These are phyloP conservation scores for Cyberlindnera lachancei DNA, from an alignment of 805 yeast genomes.

Conservation along the genomic window DNA sequence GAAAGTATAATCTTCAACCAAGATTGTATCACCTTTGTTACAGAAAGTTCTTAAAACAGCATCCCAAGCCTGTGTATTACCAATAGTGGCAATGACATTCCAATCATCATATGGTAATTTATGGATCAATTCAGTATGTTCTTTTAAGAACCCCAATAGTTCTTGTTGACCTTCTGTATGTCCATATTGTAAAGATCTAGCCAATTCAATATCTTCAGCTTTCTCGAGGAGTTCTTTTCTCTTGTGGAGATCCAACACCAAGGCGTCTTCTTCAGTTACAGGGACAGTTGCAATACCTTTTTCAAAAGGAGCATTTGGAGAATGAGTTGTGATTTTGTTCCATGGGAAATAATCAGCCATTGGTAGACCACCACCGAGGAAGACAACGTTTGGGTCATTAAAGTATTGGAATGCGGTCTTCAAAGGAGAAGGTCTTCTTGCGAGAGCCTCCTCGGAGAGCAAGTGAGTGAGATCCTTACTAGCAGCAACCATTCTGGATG, in stretches of 20 bases:
- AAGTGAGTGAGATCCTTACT: slow-evolving; percentile 72
- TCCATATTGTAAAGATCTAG: slow-evolving; percentile 91
- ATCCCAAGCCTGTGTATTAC: slow-evolving; percentile 91
- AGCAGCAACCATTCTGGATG: slow-evolving; percentile 17
- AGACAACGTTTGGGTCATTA: slow-evolving; percentile 67
- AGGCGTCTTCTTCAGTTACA: slow-evolving; percentile 28
- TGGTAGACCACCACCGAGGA: slow-evolving; percentile 95
- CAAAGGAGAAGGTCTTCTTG: slow-evolving; percentile 72
- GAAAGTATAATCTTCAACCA: slow-evolving; percentile 78
- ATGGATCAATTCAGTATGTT: slow-evolving; percentile 58
- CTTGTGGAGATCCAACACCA: slow-evolving; percentile 31
- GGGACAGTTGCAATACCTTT: slow-evolving; percentile 69
- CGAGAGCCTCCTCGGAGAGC: slow-evolving; percentile 68
- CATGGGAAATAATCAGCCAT: slow-evolving; percentile 88
- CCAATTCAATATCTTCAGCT: slow-evolving; percentile 60
- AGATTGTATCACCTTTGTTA: slow-evolving; percentile 71
- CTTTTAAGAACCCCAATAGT: slow-evolving; percentile 56
- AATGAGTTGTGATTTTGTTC: slow-evolving; percentile 59
- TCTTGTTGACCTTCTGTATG: slow-evolving; percentile 74
- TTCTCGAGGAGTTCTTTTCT: slow-evolving; percentile 35
- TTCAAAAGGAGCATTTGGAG: slow-evolving; percentile 75
- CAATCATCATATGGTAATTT: slow-evolving; percentile 52
- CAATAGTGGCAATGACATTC: slow-evolving; percentile 65
- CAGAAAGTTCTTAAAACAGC: slow-evolving; percentile 71
- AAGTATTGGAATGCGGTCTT: slow-evolving; percentile 79